Conservation (phyloP, 179 eudicot genomes). For the Monotropa hypopitys region DNA sequence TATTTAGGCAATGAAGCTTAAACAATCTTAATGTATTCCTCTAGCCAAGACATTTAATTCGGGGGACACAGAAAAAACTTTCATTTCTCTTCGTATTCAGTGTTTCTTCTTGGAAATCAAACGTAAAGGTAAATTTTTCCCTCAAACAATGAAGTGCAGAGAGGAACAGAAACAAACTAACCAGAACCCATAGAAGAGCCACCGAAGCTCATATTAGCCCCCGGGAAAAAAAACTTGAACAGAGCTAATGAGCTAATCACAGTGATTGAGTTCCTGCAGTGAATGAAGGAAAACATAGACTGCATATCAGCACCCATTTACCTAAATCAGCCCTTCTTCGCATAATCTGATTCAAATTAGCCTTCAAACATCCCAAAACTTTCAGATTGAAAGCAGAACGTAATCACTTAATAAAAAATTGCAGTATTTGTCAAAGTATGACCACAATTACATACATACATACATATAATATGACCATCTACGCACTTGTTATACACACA, state of each 20-base stretch:
- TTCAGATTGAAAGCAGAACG: not conserved
- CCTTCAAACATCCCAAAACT: not conserved
- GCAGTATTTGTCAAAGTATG: too few relatives aligned
- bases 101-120: not conserved
- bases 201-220: constrained; percentile 44
- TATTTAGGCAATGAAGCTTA: not conserved
- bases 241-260: not conserved
- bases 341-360: not conserved
- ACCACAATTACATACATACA: not conserved
- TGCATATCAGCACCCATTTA: not conserved
- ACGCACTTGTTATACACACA: not conserved
- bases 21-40: not conserved
- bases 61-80: not conserved
- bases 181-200: constrained; percentile 59
- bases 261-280: constrained; percentile 8
- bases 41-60: not conserved
- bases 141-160: not conserved
- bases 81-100: not conserved
- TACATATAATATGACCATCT: too few relatives aligned
- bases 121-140: not conserved
- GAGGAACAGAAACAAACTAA: constrained; percentile 24
- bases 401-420: too few relatives aligned
- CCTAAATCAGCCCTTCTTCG: not conserved
- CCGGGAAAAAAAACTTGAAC: not conserved
- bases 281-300: not conserved